Base-by-base conservation (phyloP, 345 rosid species). In the Psidium guajava region DNA sequence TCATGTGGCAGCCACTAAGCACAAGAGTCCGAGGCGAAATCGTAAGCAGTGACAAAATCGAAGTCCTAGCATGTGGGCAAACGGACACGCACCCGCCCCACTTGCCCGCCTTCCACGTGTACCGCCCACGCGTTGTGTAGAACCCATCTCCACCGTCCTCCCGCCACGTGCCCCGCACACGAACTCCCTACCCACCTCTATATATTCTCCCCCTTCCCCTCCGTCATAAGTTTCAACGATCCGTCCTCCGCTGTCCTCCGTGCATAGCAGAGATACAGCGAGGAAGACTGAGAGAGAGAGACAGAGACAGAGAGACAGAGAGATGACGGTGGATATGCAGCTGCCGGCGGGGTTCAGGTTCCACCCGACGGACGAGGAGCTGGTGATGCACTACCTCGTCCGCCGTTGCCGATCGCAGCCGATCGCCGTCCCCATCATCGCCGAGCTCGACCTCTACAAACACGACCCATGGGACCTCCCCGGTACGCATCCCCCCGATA, bases 351-450 rank as follows among this genome's bases (percentile, higher is more conserved):
- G 99, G 7, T 97, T 97, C 92, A 87, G 99, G 57, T 96, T 96
- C 90, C 98, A 96, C 88, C 99, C 99, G 20, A 95, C 99, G 52
- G 98, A 96, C n/a, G 98, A 95, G 88, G 99, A 97, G 96, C 98
- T 97, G 21, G 98, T 97, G 16, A 90, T 86, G 88, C 95, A 95
- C 89, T 97, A 97, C 82, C 94, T 97, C n/a, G 92, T 95, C 89
- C 95, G 95, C 18, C 93, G 91, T 90, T 95, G 98, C 80, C 87
- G 94, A 13, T 95, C 98, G 54, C 98, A 94, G 88, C 52, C 89
- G 22, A 94, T 97, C 80, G 87, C 93, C 47, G 98, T 94, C 3
- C 94, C 98, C 50, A 93, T 95, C 32, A 89, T 95, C 53, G 93
- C 96, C 20, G 99, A 97, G 85, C 91, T 95, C 84, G 98, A 95